Base-by-base conservation (phyloP, 139 green algal species). In the Closterium sp. region DNA sequence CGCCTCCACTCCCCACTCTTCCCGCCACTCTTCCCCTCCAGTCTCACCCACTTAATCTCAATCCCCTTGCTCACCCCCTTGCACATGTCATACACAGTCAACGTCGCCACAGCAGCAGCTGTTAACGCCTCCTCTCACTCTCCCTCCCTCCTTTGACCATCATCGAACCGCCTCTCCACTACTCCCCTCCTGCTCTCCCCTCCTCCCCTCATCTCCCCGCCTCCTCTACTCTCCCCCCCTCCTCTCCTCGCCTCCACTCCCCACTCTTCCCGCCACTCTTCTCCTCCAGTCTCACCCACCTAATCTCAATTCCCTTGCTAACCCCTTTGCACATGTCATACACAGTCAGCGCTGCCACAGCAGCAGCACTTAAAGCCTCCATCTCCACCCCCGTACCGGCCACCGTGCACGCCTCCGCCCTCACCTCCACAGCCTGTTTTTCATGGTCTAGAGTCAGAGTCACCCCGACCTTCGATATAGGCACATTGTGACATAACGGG, bases 321-420 rank as follows among this genome's bases (percentile, higher is more conserved):
- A 12, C 36, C 6, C 36, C 36, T 4, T 6, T 55, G 36, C 36
- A 6, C 81, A 31, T 86, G 5, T 33, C 81, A 66, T 66, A 10
- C 88, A 99, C 96, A 6, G 97, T 98, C 32, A 99, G 90, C 25
- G 95, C 96, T n/a, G 97, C 96, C 28, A 98, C 96, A 4, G 94
- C 87, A 0, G 94, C 97, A 2, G 96, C 98, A 10, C 96, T 98
- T 30, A 99, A 91, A 23, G 98, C 98, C 93, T 99, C 98, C 98
- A 99, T 99, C 95, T 99, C 98, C 31, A 99, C 98, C 8, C 98
- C 94, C 4, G 94, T 96, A 5, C 86, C 33, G 3, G 91, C 93
- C 25, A 32, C 90, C 0, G 95, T 96, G 21, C 86, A 90, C 0
- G 95, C 97, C 9, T 91, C 91, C 1, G 96, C 94, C 0, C 8